Conservation (phyloP, 139 green algal genomes). For the Auxenochlorella protothecoides region DNA sequence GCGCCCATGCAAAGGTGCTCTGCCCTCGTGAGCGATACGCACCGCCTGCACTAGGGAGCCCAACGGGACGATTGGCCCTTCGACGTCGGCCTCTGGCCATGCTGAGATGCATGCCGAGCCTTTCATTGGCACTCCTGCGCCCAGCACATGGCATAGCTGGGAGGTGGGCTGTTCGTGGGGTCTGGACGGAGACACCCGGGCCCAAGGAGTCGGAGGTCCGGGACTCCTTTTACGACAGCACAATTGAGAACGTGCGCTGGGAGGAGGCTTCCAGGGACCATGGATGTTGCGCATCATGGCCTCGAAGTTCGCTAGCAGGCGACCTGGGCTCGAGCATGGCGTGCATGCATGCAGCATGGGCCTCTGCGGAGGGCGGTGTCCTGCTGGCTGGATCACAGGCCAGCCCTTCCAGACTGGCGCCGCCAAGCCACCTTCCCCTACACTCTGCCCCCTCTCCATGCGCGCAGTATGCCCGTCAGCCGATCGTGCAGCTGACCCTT, state of each 20-base stretch:
- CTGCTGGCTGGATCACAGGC: conserved; percentile 1
- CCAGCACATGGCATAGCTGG: too few species aligned
- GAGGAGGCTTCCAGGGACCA: background rate
- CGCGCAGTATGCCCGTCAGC: conserved; percentile 37
- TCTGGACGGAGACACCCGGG: conserved; percentile 5
- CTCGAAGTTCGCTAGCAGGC: background rate
- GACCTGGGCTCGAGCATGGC: background rate
- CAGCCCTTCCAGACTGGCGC: background rate
- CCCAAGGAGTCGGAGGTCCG: background rate
- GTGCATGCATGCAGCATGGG: background rate
- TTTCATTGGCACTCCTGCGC: too few species aligned
- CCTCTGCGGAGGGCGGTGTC: background rate
- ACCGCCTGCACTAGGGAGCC: too few species aligned
- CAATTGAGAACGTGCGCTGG: conserved; percentile 36
- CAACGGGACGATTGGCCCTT: too few species aligned
- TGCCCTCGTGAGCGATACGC: too few species aligned
- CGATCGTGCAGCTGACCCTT: conserved; percentile 42
- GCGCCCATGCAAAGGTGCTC: too few species aligned
- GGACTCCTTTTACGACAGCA: conserved; percentile 57
- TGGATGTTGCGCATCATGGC: background rate
- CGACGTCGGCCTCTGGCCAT: too few species aligned
- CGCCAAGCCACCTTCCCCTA: background rate
- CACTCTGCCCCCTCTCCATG: background rate
- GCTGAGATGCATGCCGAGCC: too few species aligned
- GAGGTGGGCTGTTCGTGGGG: background rate